Conservation (phyloP, 179 eudicot genomes). For the Vitellaria paradoxa region DNA sequence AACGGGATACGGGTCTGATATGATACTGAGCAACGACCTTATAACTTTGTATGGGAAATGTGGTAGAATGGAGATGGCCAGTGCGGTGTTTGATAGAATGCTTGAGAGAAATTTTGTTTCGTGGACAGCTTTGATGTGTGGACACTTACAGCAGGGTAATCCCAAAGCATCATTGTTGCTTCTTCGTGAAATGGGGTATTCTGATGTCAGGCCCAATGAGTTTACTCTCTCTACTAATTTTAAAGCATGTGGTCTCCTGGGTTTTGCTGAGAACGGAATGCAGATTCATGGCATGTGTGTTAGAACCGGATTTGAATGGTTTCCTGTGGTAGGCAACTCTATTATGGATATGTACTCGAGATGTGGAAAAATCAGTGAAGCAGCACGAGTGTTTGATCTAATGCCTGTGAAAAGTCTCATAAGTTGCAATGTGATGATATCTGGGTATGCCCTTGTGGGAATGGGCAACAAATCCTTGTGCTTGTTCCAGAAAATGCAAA, state of each 20-base stretch:
- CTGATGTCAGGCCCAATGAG: constrained; percentile 63
- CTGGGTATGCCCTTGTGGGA: constrained; percentile 43
- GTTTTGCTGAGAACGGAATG: constrained; percentile 47
- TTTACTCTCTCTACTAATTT: constrained; percentile 62
- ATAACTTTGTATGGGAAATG: constrained; percentile 23
- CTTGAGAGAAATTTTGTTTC: background rate
- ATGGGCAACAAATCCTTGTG: constrained; percentile 29
- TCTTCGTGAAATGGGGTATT: constrained; percentile 41
- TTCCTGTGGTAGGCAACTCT: constrained; percentile 67
- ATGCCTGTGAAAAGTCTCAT: constrained; percentile 42
- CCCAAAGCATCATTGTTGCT: constrained; percentile 40
- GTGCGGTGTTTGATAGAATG: background rate
- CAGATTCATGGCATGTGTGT: constrained; percentile 67
- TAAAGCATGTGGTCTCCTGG: constrained; percentile 62
- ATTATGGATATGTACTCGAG: constrained; percentile 77
- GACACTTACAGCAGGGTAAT: constrained; percentile 29
- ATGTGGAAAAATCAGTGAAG: constrained; percentile 51
- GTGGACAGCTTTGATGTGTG: constrained; percentile 37
- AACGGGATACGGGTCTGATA: constrained; percentile 39
- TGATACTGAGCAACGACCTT: constrained; percentile 55
- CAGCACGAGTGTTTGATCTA: constrained; percentile 41
- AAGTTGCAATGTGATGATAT: constrained; percentile 63
- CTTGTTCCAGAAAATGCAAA: constrained; percentile 47
- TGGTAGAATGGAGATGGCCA: background rate
- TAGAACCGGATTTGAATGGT: constrained; percentile 49